These are phyloP conservation scores for Salmacisia buchloeana DNA, from an alignment of 1,284 basidiomycete species.

Conservation along the genomic window DNA sequence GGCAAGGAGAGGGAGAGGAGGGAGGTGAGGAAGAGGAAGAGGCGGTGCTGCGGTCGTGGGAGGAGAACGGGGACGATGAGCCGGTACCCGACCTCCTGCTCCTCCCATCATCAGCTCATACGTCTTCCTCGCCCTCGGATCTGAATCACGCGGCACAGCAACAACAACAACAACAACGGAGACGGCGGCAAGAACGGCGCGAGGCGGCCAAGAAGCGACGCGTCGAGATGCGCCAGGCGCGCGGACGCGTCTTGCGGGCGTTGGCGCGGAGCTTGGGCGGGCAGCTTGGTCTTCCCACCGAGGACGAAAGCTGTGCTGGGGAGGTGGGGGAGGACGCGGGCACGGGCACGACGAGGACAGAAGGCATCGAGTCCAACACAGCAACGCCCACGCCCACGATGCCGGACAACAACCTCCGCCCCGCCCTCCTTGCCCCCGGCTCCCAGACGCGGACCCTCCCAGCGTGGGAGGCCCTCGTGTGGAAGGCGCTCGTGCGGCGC, in stretches of 20 bases:
- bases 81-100: constrained; percentile 43
- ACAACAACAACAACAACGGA: no score
- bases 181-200: no score
- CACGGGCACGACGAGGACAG: no score
- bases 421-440: constrained; percentile 47
- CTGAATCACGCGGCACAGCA: no score
- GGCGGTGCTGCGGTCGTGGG: constrained; percentile 22
- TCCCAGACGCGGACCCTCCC: neutral
- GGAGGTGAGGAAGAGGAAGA: constrained; percentile 18
- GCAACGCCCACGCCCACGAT: neutral
- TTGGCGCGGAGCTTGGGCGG: no score
- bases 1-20: constrained; percentile 21
- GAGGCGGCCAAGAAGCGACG: no score
- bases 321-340: no score
- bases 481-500: neutral
- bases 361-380: no score
- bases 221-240: no score
- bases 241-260: no score
- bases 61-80: constrained; percentile 45
- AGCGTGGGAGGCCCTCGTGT: neutral
- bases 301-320: no score
- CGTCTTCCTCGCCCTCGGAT: neutral
- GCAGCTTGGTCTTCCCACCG: no score
- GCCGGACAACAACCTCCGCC: neutral
- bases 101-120: neutral